Conservation (phyloP, 495 filamentous ascomycete species). For the Astrothelium macrocarpum region DNA sequence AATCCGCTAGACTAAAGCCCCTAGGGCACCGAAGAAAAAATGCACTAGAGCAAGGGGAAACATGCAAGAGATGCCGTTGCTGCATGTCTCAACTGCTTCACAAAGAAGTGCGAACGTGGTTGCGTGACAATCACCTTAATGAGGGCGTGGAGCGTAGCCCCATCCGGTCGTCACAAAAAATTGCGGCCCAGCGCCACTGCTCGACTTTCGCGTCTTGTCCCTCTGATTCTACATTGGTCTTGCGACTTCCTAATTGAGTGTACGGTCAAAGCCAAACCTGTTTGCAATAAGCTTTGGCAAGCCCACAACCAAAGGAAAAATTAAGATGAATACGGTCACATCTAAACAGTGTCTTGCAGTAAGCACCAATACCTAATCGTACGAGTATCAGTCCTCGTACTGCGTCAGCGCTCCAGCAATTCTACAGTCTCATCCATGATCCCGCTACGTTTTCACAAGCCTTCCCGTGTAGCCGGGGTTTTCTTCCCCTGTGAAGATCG, state of each 20-base stretch:
- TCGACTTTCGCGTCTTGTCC: conserved; percentile 3
- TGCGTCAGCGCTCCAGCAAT: neutral
- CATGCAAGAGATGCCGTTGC: neutral
- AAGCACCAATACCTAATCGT: neutral
- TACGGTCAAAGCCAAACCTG: neutral
- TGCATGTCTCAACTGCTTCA: neutral
- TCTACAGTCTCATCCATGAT: neutral
- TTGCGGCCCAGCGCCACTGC: neutral
- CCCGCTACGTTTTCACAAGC: neutral
- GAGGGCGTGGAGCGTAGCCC: neutral
- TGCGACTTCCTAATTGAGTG: neutral
- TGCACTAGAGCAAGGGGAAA: neutral
- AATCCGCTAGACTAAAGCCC: no score
- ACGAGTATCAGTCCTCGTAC: neutral
- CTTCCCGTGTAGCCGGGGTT: neutral
- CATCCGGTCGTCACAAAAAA: neutral
- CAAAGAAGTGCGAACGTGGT: neutral
- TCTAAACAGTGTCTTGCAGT: neutral
- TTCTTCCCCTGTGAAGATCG: neutral
- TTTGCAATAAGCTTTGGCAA: neutral
- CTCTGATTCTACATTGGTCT: neutral
- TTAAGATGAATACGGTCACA: neutral
- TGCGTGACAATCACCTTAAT: neutral
- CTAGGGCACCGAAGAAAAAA: neutral
- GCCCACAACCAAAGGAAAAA: neutral